Evolutionary conservation across 768 basidiomycete species (phyloP).

Genomic region (Suillus discolor): DNA sequence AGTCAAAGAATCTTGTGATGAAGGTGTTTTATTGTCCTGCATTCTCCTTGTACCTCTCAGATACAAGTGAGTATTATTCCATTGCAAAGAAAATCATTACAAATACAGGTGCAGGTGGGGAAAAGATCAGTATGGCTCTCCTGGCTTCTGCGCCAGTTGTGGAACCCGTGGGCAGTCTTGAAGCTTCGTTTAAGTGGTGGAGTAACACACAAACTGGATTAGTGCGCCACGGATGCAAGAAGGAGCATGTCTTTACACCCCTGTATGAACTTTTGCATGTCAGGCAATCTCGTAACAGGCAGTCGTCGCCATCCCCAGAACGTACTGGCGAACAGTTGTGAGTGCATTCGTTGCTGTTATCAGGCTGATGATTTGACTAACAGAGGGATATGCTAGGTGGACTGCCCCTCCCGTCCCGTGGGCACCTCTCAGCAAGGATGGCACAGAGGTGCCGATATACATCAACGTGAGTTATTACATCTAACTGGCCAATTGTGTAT

Average conservation of each 20-base stretch:
- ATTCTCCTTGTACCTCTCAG: conserved; percentile 17
- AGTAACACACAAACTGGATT: conserved; percentile 1
- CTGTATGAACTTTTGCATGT: conserved; percentile 5
- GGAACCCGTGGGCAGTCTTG: background rate
- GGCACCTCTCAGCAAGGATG: background rate
- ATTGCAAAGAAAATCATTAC: background rate
- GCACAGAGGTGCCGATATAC: conserved; percentile 1
- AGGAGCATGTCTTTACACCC: conserved; percentile 3
- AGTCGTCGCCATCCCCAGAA: conserved; percentile 1
- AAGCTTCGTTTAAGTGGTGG: conserved; percentile 1
- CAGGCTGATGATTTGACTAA: background rate
- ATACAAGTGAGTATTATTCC: background rate
- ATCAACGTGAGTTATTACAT: background rate
- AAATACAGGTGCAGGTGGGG: background rate
- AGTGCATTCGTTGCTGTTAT: background rate
- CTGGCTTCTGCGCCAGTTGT: background rate
- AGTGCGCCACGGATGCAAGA: background rate
- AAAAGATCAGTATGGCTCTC: conserved; percentile 3
- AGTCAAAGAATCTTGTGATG: conserved; percentile 24
- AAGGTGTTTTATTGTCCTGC: conserved; percentile 25
- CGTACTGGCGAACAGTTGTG: conserved; percentile 3
- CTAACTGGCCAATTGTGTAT: background rate
- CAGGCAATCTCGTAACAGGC: background rate
- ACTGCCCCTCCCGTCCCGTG: background rate
- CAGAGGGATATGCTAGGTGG: background rate